A percentile compares a stretch with the other conserved stretches of the same genome.
Conservation (phyloP, 306 rosid genomes). For the Casuarina cunninghamiana region DNA sequence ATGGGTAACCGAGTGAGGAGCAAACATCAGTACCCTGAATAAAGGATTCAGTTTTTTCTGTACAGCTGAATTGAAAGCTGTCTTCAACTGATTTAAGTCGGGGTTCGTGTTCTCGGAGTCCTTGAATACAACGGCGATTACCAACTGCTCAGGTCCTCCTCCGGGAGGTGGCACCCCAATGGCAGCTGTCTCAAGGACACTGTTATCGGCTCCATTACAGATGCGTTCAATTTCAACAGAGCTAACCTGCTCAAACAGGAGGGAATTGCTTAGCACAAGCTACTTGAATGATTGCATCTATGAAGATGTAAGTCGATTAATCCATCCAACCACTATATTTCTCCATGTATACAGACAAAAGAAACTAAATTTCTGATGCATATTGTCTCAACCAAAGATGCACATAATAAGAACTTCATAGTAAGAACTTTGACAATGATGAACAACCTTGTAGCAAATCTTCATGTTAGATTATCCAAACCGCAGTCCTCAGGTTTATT, state of each 20-base stretch:
- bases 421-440: too few relatives aligned
- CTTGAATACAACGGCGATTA: conserved; percentile 69
- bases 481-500: neutral
- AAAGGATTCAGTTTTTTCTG: conserved; percentile 89
- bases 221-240: conserved; percentile 93
- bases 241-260: conserved; percentile 67
- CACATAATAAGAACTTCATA: too few relatives aligned
- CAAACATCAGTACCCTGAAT: conserved; percentile 61
- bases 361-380: too few relatives aligned
- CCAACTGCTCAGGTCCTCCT: conserved; percentile 92
- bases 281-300: neutral
- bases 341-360: too few relatives aligned
- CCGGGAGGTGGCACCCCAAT: conserved; percentile 81
- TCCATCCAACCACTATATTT: too few relatives aligned
- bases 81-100: conserved; percentile 51
- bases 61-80: conserved; percentile 76
- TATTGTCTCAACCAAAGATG: too few relatives aligned
- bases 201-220: conserved; percentile 66
- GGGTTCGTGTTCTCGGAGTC: conserved; percentile 29
- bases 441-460: neutral
- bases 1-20: conserved; percentile 12
- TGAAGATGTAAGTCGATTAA: neutral
- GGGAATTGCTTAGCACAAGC: conserved; percentile 11
- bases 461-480: neutral
- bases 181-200: conserved; percentile 88